Base-by-base conservation (phyloP, 306 rosid genomes). In the Vigna trinervia region DNA sequence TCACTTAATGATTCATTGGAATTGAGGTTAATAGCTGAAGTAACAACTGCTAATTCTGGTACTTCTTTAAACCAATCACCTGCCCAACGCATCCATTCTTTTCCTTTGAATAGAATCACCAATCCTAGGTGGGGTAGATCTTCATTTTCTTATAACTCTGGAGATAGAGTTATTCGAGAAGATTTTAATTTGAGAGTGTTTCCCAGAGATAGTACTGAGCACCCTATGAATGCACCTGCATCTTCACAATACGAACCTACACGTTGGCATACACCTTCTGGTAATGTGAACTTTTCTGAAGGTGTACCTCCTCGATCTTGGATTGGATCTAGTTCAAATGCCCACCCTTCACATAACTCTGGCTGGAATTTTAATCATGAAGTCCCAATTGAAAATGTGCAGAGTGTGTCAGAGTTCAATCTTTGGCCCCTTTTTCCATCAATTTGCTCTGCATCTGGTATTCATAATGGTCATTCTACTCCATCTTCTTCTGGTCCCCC, bases 361-460 rank as follows among this genome's bases (percentile, higher is more conserved):
- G 76, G 89, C 70, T 87, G 86, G 93, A 73, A 72, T 62, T 89
- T 83, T 77, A 88, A 23, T 76, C 88, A 71, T 75, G 85, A 73
- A 43, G 86, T 77, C 59, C 90, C 91, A 39, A 9, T 85, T 0
- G 89, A 86, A 36, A 85, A 84, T 84, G 86, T 82, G 84, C 93
- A 80, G 5, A 90, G 91, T 81, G 60, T 76, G 41, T 46, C 84
- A 63, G 97, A 93, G 69, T 87, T 87, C 68, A 74, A 83, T 74
- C 93, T 96, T 19, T 90, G 97, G 94, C 85, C 94, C 81, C 81
- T 84, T 85, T 90, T 88, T 65, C 92, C 97, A 26, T 78, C 94
- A 26, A 12, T 70, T 54, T 85, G 88, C 71, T 77, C 91, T 62
- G 84, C 84, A 67, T 80, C 92, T 58, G 86, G 86, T 52, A 74